Conservation (phyloP, 1,139 yeast species). For the Scheffersomyces illinoinensis region DNA sequence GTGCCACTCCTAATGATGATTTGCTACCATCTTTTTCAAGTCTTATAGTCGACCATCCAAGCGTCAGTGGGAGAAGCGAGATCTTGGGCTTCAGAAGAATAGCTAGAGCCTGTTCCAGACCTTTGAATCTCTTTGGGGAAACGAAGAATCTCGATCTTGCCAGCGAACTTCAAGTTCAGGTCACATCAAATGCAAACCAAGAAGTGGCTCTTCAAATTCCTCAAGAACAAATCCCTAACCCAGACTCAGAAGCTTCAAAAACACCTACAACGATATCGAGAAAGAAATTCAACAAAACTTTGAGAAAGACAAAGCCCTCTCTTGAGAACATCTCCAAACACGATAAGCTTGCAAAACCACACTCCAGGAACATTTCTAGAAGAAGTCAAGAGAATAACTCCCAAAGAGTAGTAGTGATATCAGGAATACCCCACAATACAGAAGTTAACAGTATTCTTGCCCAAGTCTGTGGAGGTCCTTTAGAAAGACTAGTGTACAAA, state of each 20-base stretch:
- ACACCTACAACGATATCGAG: background rate
- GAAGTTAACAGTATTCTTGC: constrained; percentile 55
- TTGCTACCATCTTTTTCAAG: constrained; percentile 2
- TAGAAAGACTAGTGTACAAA: constrained; percentile 49
- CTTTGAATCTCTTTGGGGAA: background rate
- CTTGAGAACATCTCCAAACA: background rate
- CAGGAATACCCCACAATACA: constrained; percentile 7
- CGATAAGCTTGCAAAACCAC: background rate
- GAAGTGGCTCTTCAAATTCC: background rate
- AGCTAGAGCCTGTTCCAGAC: constrained; percentile 7
- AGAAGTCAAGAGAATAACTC: background rate
- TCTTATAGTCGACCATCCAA: constrained; percentile 2
- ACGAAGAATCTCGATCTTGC: background rate
- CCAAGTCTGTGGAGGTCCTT: constrained; percentile 74
- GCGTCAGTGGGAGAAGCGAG: constrained; percentile 1
- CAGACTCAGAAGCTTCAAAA: background rate
- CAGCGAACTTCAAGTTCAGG: background rate
- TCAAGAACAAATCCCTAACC: background rate
- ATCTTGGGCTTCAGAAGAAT: constrained; percentile 4
- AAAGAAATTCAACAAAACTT: background rate
- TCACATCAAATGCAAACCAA: background rate
- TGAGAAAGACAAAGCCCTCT: background rate
- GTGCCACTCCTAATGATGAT: background rate
- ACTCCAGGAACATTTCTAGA: background rate
- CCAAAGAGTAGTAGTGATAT: constrained; percentile 10